Conservation (phyloP, 805 yeast genomes). For the Teunomyces pallodes region DNA sequence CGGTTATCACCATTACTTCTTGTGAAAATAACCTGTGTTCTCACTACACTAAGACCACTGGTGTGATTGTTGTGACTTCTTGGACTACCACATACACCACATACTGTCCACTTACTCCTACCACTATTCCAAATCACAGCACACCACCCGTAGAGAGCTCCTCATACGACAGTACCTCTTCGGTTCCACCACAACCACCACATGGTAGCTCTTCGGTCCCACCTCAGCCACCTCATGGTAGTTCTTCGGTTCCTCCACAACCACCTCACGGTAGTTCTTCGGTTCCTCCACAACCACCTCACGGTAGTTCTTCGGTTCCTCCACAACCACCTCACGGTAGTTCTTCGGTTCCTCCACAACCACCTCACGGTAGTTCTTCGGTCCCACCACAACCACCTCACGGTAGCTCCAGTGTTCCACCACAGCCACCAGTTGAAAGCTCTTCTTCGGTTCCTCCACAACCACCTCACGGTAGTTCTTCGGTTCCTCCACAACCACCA, state of each 20-base stretch:
- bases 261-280: background rate
- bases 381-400: background rate
- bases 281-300: background rate
- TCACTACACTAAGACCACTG: slow-evolving; percentile 4
- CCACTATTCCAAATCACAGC: background rate
- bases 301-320: too few species aligned
- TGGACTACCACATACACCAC: slow-evolving; percentile 19
- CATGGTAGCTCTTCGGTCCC: background rate
- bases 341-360: background rate
- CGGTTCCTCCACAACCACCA: too few species aligned
- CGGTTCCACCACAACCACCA: background rate
- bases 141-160: too few species aligned
- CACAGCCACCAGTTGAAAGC: background rate
- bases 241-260: background rate
- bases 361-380: background rate
- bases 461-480: background rate
- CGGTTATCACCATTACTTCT: slow-evolving; percentile 33
- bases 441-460: background rate
- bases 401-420: background rate
- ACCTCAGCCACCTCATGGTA: background rate
- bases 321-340: background rate
- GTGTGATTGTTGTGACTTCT: slow-evolving; percentile 5
- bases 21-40: slow-evolving; percentile 31
- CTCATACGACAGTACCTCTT: background rate
- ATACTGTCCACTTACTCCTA: slow-evolving; percentile 16